A percentile compares a stretch with the other conserved stretches of the same genome.
Conservation (phyloP, 2,329 filamentous ascomycete species). For the Fusarium subglutinans region DNA sequence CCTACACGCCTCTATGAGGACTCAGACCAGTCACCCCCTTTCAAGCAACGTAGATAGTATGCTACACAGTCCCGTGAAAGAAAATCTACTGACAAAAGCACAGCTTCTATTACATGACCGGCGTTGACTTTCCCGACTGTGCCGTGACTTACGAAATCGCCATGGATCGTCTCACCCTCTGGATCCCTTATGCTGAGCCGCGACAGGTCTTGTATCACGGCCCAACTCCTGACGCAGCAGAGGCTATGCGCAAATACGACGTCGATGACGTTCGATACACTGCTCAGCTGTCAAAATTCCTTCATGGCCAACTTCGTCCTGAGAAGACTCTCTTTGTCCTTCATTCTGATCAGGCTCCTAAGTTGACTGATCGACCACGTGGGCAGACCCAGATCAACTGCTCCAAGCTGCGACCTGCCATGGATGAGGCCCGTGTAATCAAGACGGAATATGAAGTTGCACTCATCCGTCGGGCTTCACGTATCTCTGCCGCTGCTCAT, state of each 20-base stretch:
- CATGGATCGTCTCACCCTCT: slow-evolving; percentile 73
- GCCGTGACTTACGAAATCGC: slow-evolving; percentile 66
- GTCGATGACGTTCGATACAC: slow-evolving; percentile 76
- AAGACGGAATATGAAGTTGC: slow-evolving; percentile 89
- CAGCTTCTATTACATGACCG: slow-evolving; percentile 69
- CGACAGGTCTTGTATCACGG: slow-evolving; percentile 72
- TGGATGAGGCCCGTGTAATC: slow-evolving; percentile 81
- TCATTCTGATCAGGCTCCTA: slow-evolving; percentile 55
- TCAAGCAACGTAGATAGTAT: slow-evolving; percentile 68
- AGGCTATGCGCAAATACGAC: slow-evolving; percentile 70
- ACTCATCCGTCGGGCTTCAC: slow-evolving; percentile 82
- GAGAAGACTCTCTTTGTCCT: slow-evolving; percentile 58
- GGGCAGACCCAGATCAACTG: slow-evolving; percentile 56
- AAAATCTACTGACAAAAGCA: not conserved
- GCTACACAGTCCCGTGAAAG: slow-evolving; percentile 30
- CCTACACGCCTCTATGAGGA: slow-evolving; percentile 63
- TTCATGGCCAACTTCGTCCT: slow-evolving; percentile 52
- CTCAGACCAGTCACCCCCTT: slow-evolving; percentile 65
- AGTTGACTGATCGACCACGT: slow-evolving; percentile 51
- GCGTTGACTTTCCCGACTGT: slow-evolving; percentile 64
- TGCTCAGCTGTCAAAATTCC: slow-evolving; percentile 59
- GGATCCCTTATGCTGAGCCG: slow-evolving; percentile 75
- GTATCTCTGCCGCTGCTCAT: slow-evolving; percentile 81
- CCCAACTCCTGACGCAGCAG: slow-evolving; percentile 65
- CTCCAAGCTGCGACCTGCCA: slow-evolving; percentile 70